Evolutionary conservation across 2,329 filamentous ascomycete species (phyloP).

Genomic region (Polytolypa hystricis): DNA sequence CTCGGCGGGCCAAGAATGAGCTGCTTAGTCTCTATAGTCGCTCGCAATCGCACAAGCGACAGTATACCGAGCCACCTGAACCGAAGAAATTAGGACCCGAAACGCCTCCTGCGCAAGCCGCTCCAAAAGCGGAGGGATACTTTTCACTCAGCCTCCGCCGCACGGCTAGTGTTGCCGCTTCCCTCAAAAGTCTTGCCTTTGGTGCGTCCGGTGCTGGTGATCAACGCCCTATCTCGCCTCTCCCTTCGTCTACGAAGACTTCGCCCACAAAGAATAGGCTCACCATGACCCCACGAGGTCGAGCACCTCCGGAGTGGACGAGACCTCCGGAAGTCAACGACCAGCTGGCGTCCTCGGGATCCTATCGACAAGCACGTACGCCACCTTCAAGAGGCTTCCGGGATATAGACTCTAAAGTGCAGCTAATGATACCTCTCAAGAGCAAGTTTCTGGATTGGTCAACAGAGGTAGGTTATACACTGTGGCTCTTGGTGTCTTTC

Average conservation of each 20-base stretch:
- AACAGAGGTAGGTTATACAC: conserved; percentile 60
- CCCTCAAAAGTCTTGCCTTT: conserved; percentile 50
- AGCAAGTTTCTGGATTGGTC: conserved; percentile 92
- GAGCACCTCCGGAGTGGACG: conserved; percentile 47
- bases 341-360: conserved; percentile 51
- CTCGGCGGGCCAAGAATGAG: conserved; percentile 64
- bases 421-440: conserved; percentile 59
- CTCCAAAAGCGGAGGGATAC: conserved; percentile 49
- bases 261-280: conserved; percentile 21
- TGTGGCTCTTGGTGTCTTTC: conserved; percentile 13
- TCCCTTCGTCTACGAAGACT: conserved; percentile 17
- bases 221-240: conserved; percentile 17
- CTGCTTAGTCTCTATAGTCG: conserved; percentile 27
- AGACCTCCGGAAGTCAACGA: conserved; percentile 67
- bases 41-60: conserved; percentile 29
- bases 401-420: conserved; percentile 46
- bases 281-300: conserved; percentile 37
- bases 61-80: conserved; percentile 22
- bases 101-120: conserved; percentile 38
- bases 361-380: conserved; percentile 64
- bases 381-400: conserved; percentile 70
- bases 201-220: conserved; percentile 33
- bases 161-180: conserved; percentile 54
- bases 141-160: conserved; percentile 49
- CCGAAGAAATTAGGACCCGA: conserved; percentile 29